These are phyloP conservation scores for Funneliformis caledonium DNA, from an alignment of 371 early-diverging fungal genomes.

Conservation along the genomic window DNA sequence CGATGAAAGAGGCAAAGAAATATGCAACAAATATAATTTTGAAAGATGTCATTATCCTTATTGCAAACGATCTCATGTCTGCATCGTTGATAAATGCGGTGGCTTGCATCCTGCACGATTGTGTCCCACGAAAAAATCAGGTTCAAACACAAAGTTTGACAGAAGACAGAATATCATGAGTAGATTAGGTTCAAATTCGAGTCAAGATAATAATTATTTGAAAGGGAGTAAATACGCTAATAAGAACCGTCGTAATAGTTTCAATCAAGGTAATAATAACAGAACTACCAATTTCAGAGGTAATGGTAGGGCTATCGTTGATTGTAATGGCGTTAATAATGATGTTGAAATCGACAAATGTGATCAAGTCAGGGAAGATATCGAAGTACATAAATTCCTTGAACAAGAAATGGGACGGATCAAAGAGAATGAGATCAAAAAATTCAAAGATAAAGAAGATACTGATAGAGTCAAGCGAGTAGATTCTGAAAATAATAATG, in stretches of 20 bases:
- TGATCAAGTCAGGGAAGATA: not conserved
- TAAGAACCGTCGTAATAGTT: not conserved
- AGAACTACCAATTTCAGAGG: not conserved
- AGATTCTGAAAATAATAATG: not conserved
- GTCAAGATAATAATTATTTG: not conserved
- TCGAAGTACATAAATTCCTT: not conserved
- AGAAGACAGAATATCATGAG: not conserved
- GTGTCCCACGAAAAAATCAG: conserved; percentile 14
- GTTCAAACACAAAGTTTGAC: not conserved
- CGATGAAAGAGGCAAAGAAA: conserved; percentile 24
- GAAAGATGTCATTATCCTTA: conserved; percentile 18
- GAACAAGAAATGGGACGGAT: not conserved
- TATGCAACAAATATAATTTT: conserved; percentile 25
- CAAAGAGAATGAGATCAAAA: not conserved
- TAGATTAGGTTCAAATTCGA: not conserved
- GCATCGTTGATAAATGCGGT: conserved; percentile 14
- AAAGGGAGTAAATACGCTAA: not conserved
- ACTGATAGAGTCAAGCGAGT: not conserved
- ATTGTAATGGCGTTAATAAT: not conserved
- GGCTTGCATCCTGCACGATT: conserved; percentile 18
- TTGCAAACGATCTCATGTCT: conserved; percentile 28
- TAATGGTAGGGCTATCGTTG: not conserved
- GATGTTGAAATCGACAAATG: not conserved
- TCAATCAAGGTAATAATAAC: not conserved
- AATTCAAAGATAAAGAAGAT: not conserved